Base-by-base conservation (phyloP, 331 rosid genomes). In the Stylosanthes scabra region DNA sequence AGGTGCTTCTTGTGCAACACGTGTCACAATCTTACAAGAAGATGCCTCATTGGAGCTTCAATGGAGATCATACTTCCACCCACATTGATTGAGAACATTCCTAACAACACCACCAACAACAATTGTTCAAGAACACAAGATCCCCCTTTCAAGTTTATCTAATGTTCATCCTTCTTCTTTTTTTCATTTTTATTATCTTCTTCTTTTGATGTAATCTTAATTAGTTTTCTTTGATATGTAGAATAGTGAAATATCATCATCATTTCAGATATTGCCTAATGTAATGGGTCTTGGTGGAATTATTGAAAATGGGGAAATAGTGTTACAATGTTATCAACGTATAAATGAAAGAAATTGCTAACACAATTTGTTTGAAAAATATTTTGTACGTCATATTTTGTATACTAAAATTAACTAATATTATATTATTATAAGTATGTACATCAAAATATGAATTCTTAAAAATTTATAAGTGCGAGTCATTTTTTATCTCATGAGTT, bases 1-100 rank as follows among this genome's bases (percentile, higher is more conserved):
- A 72, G 98, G 72, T 81, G 91, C 75, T 80, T 90, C 59, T 88
- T 92, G 46, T 92, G 96, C 81, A 67, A 79, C 4, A 74, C 83
- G 3, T 92, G 98, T 29, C 95, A 86, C 47, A 88, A 84, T 71
- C 91, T 77, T 70, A 86, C 96, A 0, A 74, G 67, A 39, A 63
- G 92, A 27, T 90, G 82, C 62, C 88, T 90, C 13, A 52, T 88
- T 11, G 89, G 93, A 68, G 84, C 81, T 40, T 70, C 95, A 1
- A 55, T 59, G 0, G 78, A 83, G 86, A 66, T 83, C 70, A 61
- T 73, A 64, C 82, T 85, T 64, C 92, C 90, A 1, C 27, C 82
- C 39, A 76, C 74, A 28, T 31, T 77, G 5, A 10, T 5, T 4
- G 76, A 20, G 10, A 81, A 65, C 69, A 74, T 52, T 28, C 74